These are phyloP conservation scores for Laetiporus sulphureus DNA, from an alignment of 1,284 basidiomycete genomes.

Conservation along the genomic window DNA sequence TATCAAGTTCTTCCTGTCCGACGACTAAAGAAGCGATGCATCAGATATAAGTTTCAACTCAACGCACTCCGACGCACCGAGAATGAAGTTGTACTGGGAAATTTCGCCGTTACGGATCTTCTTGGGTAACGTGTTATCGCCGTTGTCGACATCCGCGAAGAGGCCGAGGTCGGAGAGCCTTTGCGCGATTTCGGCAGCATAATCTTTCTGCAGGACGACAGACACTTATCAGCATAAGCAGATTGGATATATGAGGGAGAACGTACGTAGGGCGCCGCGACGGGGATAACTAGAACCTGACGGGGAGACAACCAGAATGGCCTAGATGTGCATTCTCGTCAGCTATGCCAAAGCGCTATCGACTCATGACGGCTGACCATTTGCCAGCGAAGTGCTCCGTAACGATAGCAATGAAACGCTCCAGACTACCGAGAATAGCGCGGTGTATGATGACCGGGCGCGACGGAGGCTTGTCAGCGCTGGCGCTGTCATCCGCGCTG, in stretches of 20 bases:
- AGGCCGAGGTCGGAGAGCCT: slow-evolving; percentile 69
- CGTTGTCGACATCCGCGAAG: slow-evolving; percentile 90
- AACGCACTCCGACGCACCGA: slow-evolving; percentile 60
- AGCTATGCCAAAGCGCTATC: not conserved
- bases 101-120: slow-evolving; percentile 94
- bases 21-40: slow-evolving; percentile 55
- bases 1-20: slow-evolving; percentile 86
- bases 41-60: not conserved
- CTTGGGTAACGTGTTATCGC: slow-evolving; percentile 91
- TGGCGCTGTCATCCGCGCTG: slow-evolving; percentile 57
- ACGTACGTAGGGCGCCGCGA: slow-evolving; percentile 81
- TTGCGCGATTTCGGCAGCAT: slow-evolving; percentile 77
- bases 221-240: no score
- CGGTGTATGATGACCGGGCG: slow-evolving; percentile 98
- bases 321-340: slow-evolving; percentile 32
- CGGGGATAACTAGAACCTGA: slow-evolving; percentile 92
- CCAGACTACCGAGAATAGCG: slow-evolving; percentile 91
- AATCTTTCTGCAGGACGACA: slow-evolving; percentile 82
- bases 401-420: slow-evolving; percentile 95
- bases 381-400: slow-evolving; percentile 98
- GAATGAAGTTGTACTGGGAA: slow-evolving; percentile 95
- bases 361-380: slow-evolving; percentile 50
- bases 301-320: slow-evolving; percentile 98
- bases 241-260: not conserved
- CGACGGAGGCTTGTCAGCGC: slow-evolving; percentile 51